Evolutionary conservation across 306 rosid genomes (phyloP), one percentile per base, ranked within the genome.

Genomic region (Citrullus colocynthis): DNA sequence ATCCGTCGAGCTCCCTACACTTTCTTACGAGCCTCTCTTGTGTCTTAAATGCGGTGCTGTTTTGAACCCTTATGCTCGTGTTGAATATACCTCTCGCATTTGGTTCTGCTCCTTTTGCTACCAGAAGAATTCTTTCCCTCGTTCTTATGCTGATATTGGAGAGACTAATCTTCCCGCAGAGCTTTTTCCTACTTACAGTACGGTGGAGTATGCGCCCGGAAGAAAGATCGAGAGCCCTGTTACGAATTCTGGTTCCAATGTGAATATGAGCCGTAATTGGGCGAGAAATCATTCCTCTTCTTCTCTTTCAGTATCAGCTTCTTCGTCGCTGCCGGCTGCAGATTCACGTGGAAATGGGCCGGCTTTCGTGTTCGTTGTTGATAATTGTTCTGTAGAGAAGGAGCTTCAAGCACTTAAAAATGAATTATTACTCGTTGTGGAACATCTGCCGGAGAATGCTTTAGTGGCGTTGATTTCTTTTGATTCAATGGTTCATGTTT

Each of bases 91-190:
- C 52, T 85, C 97, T 0, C 98, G 98, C 77, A 84, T 90, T 59
- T 93, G 98, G 98, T 86, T 84, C 87, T 93, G 97, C 83, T 89
- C 98, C 48, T 89, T 93, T 75, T 93, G 96, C 83, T 87, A 75
- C 65, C 83, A 75, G 12, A 84, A 88, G 60, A 93, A 91, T 74
- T 75, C 86, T 3, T 93, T 91, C 51, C 96, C 96, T 60, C 89
- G 85, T 59, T 88, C 98, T 2, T 89, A 88, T 81, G 80, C 93
- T 51, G 81, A 80, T 64, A 85, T 91, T 74, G 93, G 89, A 12
- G 94, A 91, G 66, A 88, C 96, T 60, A 91, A 88, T 70, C 95
- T 93, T 61, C 98, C 98, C 20, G 98, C 98, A 3, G 95, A 93
- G 85, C 98, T 93, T 56, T 93, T 89, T 81, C 98, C 97, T 1